Percentiles rank a stretch among this genome's conserved stretches.
These are phyloP conservation scores for Cyberlindnera japonica DNA, from an alignment of 805 yeast species.

Conservation along the genomic window DNA sequence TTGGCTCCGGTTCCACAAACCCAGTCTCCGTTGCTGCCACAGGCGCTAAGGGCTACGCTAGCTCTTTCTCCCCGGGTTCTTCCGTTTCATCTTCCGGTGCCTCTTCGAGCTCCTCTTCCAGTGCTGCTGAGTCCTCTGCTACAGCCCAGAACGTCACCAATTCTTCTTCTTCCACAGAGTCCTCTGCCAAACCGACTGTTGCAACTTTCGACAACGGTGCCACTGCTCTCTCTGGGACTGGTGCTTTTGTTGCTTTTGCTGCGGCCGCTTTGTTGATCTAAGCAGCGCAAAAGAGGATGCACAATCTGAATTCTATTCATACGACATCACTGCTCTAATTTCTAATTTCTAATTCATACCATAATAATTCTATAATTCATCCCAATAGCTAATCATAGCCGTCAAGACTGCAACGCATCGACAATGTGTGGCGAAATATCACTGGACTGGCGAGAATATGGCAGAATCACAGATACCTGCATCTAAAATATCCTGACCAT, in stretches of 20 bases:
- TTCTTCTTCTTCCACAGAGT: constrained; percentile 12
- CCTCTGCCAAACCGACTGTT: constrained; percentile 29
- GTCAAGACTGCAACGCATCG: constrained; percentile 4
- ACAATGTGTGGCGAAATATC: constrained; percentile 15
- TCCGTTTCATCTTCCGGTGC: constrained; percentile 7
- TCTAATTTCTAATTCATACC: too few relatives aligned
- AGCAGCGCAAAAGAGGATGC: too few relatives aligned
- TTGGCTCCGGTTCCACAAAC: constrained; percentile 7
- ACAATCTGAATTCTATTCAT: too few relatives aligned
- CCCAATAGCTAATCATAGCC: too few relatives aligned
- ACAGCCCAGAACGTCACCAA: too few relatives aligned
- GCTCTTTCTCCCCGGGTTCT: constrained; percentile 15
- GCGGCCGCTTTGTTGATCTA: constrained; percentile 6
- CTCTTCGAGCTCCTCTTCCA: constrained; percentile 2
- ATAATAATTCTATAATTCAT: too few relatives aligned
- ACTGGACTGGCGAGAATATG: constrained; percentile 6
- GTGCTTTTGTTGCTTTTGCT: constrained; percentile 3
- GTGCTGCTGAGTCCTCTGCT: constrained; percentile 2
- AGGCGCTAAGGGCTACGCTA: constrained; percentile 19
- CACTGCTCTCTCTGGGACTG: constrained; percentile 8
- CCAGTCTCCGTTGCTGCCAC: constrained; percentile 17
- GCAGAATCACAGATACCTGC: constrained; percentile 13
- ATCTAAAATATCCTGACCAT: constrained; percentile 7
- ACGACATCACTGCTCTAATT: too few relatives aligned
- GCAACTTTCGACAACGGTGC: constrained; percentile 10